Percentiles rank a stretch among this genome's conserved stretches.
Evolutionary conservation across 2,329 filamentous ascomycete genomes (phyloP).

Genomic region (Aaosphaeria arxii): DNA sequence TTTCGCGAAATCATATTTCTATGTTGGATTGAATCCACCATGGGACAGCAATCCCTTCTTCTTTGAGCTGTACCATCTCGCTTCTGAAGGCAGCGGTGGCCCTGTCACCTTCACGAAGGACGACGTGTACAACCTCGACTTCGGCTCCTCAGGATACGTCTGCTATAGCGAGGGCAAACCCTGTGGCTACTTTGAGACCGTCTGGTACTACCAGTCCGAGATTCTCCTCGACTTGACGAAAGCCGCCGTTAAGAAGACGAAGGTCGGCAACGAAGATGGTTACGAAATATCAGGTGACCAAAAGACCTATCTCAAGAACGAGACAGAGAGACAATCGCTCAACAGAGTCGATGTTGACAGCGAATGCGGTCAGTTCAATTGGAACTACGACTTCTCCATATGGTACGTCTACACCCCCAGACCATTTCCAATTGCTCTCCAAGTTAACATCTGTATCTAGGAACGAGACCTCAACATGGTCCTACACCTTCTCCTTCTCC

Average conservation of each 20-base stretch:
- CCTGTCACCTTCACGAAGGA: background rate
- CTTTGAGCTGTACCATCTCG: conserved; percentile 5
- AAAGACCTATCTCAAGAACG: background rate
- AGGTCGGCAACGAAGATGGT: background rate
- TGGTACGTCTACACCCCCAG: background rate
- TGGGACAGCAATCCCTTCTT: conserved; percentile 7
- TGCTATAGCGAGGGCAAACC: conserved; percentile 2
- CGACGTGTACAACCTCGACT: conserved; percentile 2
- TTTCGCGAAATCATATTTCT: background rate
- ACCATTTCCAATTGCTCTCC: no score
- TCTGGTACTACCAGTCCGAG: background rate
- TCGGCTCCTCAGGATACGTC: conserved; percentile 1
- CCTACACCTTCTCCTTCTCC: background rate
- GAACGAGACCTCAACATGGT: background rate
- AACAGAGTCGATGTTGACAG: background rate
- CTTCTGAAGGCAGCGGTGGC: background rate
- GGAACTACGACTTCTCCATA: background rate
- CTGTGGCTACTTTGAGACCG: background rate
- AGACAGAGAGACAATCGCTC: background rate
- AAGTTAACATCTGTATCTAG: background rate
- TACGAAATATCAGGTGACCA: background rate
- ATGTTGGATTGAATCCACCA: conserved; percentile 4
- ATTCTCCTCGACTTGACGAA: background rate
- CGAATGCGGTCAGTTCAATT: background rate
- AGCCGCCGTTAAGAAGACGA: background rate